These are phyloP conservation scores for Barbatosphaeria neglecta DNA, from an alignment of 495 filamentous ascomycete genomes.

Conservation along the genomic window DNA sequence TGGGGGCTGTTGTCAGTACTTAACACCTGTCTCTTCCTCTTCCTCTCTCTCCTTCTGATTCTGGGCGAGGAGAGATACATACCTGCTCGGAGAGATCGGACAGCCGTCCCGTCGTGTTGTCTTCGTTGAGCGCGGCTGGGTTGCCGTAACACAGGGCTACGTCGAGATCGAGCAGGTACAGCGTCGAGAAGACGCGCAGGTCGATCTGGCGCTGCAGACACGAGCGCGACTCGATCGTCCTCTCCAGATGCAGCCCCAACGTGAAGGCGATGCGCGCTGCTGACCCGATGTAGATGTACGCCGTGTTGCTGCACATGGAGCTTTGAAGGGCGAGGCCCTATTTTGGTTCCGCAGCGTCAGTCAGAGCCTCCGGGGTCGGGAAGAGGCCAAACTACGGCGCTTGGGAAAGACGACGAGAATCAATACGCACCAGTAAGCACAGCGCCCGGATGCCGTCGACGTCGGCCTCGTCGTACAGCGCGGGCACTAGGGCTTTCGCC, in stretches of 20 bases:
- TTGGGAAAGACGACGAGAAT: background rate
- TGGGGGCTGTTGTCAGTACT: background rate
- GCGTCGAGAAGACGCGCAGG: background rate
- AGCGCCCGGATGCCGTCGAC: conserved; percentile 17
- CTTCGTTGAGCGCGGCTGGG: background rate
- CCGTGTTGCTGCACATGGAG: conserved; percentile 14
- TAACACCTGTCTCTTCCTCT: background rate
- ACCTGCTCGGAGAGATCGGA: background rate
- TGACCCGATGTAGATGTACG: conserved; percentile 19
- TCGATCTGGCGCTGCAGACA: conserved; percentile 13
- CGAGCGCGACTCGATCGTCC: conserved; percentile 8
- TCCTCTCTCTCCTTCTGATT: background rate
- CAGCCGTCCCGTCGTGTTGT: background rate
- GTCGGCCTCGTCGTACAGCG: conserved; percentile 19
- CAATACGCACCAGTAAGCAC: conserved; percentile 11
- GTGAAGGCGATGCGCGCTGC: conserved; percentile 19
- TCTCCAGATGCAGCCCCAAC: conserved; percentile 17
- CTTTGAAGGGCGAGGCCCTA: conserved; percentile 16
- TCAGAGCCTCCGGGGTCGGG: background rate
- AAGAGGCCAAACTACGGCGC: background rate
- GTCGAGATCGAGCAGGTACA: background rate
- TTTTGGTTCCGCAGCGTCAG: background rate
- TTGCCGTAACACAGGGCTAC: background rate
- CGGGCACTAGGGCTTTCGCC: conserved; percentile 15
- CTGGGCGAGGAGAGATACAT: background rate